phyloP scores from a whole-genome alignment of 2,329 filamentous ascomycete species.

The Beauveria asiatica region DNA sequence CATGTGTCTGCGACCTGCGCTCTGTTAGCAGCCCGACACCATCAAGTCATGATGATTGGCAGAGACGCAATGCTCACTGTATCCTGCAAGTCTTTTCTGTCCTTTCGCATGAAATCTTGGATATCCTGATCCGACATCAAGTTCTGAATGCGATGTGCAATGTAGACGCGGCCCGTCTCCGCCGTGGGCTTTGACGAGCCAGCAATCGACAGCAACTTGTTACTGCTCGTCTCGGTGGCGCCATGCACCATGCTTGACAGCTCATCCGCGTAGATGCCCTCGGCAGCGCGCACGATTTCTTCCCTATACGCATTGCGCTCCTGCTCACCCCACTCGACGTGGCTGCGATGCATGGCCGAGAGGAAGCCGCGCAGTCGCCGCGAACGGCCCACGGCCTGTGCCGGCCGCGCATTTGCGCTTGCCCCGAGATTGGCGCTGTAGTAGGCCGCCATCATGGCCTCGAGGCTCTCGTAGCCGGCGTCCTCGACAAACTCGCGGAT shows the following conservation, averaged over 20 bases:
- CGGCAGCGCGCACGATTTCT: conserved; percentile 11
- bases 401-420: neutral
- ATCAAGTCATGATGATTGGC: neutral
- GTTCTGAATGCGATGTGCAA: conserved; percentile 4
- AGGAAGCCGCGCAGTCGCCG: conserved; percentile 2
- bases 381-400: neutral
- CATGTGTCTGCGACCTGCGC: conserved; percentile 2
- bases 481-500: conserved; percentile 7
- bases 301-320: conserved; percentile 10
- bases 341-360: conserved; percentile 5
- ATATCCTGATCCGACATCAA: neutral
- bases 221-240: neutral
- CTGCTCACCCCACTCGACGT: conserved; percentile 5
- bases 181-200: conserved; percentile 1
- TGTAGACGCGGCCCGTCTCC: conserved; percentile 4
- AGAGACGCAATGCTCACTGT: neutral
- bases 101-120: conserved; percentile 6
- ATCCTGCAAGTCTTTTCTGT: conserved; percentile 7
- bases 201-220: neutral
- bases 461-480: conserved; percentile 4
- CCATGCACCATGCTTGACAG: neutral
- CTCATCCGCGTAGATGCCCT: conserved; percentile 5
- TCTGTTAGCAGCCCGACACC: neutral
- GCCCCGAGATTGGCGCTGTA: neutral
- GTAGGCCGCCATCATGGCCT: conserved; percentile 5